Conservation (phyloP, 2,329 filamentous ascomycete species). For the Erysiphe pulchra region DNA sequence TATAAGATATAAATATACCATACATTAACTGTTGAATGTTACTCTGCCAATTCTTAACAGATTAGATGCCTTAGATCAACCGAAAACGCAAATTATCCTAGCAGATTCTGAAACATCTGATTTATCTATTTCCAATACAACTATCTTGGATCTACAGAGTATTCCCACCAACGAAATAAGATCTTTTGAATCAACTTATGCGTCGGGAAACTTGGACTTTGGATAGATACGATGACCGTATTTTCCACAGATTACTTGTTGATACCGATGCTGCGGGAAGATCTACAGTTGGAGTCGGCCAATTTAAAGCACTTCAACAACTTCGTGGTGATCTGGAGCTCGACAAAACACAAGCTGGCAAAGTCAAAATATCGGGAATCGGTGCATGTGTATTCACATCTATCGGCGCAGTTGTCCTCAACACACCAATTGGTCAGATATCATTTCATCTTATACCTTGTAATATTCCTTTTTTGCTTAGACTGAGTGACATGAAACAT, state of each 20-base stretch:
- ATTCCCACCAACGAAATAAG: neutral
- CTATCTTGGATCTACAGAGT: neutral
- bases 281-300: neutral
- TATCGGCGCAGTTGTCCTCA: neutral
- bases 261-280: neutral
- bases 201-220: neutral
- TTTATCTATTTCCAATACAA: neutral
- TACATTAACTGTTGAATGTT: too few species aligned
- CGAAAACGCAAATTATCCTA: too few species aligned
- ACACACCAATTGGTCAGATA: neutral
- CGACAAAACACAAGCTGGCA: neutral
- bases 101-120: too few species aligned
- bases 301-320: neutral
- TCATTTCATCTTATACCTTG: neutral
- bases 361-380: neutral
- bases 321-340: neutral
- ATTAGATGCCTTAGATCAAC: too few species aligned
- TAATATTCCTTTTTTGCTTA: neutral
- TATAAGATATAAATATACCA: too few species aligned
- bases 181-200: neutral
- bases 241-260: neutral
- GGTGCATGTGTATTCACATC: neutral
- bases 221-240: neutral
- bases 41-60: too few species aligned
- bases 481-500: neutral